These are phyloP conservation scores for Hamamelis virginiana DNA, from an alignment of 164 flowering plant species.

Conservation along the genomic window DNA sequence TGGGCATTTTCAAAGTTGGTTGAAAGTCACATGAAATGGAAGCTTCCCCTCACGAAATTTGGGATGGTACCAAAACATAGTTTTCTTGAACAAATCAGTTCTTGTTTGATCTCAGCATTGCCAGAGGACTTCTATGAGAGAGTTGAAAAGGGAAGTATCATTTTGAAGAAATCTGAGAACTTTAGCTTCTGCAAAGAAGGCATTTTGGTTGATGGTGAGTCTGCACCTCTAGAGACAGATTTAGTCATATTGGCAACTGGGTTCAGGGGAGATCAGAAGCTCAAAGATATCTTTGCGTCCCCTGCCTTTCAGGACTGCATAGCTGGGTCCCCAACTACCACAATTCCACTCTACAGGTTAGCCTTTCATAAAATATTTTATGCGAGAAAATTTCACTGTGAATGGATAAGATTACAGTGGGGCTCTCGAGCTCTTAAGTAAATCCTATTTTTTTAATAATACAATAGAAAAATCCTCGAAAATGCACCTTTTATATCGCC, in stretches of 20 bases:
- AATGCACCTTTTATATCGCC: too few species aligned
- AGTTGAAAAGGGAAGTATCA: constrained; percentile 57
- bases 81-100: constrained; percentile 34
- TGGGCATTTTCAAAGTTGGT: constrained; percentile 65
- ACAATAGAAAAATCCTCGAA: too few species aligned
- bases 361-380: too few species aligned
- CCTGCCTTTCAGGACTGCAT: constrained; percentile 33
- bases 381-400: too few species aligned
- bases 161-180: too few species aligned
- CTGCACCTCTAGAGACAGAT: too few species aligned
- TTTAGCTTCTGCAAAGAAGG: constrained; percentile 57
- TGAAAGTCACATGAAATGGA: constrained; percentile 47
- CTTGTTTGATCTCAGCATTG: constrained; percentile 37
- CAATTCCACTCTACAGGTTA: constrained; percentile 60
- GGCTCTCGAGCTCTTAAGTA: too few species aligned
- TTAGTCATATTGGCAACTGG: too few species aligned
- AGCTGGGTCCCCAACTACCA: constrained; percentile 26
- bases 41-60: constrained; percentile 35
- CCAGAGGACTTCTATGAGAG: constrained; percentile 55
- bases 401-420: too few species aligned
- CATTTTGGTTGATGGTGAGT: constrained; percentile 44
- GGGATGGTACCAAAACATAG: constrained; percentile 58
- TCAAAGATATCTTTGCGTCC: too few species aligned
- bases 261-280: too few species aligned
- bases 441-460: too few species aligned